Evolutionary conservation across 1,284 basidiomycete genomes (phyloP), one percentile per base, ranked within the genome.

Genomic region (Cryptococcus hybrid): DNA sequence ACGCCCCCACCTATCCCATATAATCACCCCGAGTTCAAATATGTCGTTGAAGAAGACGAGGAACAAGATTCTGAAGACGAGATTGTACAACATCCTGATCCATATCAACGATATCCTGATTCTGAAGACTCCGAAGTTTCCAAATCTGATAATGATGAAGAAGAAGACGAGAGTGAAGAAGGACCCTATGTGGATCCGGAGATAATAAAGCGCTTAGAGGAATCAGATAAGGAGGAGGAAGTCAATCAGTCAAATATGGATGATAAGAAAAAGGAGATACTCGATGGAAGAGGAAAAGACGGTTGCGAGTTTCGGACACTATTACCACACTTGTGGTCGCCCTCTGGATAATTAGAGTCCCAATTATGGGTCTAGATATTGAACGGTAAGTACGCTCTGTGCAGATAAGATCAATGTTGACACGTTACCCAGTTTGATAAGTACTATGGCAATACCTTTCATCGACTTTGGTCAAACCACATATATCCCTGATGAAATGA

Each of bases 371-470:
- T 68, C 82, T 82, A 62, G 89, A 92, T 68, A 82, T 94, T 49
- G 82, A 86, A 43, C 79, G 79, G 91, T 89, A 67, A 64, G 84
- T 71, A 46, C 34, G 12, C 12, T 56, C 57, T 46, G 36, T 5
- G 34, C 13, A 4, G 30, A 30, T 30, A 30, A 30, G 4, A 30
- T 30, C 4, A 30, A 30, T 30, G 30, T 30, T 30, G 4, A 30
- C 4, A 30, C 30, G 4, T 30, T 30, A 30, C 47, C 5, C 15
- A 65, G 56, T 37, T 53, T 67, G 15, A 85, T 93, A 47, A 87
- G 91, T 64, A 79, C 79, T 24, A 87, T 88, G 68, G 80, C 85
- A 37, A 80, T 97, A 42, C 92, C 92, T 0, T 96, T 92, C 77
- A 81, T 97, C 48, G 88, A 93, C 66, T 83, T 86, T 39, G 75